A percentile compares a stretch with the other conserved stretches of the same genome.
Evolutionary conservation across 2,329 filamentous ascomycete genomes (phyloP).

Genomic region (Hymenoscyphus infarciens): DNA sequence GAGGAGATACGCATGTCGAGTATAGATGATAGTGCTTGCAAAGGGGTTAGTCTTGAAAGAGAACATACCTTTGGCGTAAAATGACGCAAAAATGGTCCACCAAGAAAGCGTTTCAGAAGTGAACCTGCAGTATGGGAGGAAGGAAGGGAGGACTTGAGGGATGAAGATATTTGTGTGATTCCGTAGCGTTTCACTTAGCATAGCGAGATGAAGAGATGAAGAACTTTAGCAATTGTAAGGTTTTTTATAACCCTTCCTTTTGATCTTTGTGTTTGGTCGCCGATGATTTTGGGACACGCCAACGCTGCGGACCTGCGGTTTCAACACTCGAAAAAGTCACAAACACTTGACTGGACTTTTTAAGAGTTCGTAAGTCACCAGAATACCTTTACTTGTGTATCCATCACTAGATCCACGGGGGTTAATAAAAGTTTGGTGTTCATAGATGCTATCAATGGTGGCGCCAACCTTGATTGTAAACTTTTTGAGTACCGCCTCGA

Average conservation of each 20-base stretch:
- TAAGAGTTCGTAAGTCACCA: too few relatives aligned
- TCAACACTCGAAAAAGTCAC: too few relatives aligned
- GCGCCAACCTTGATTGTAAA: too few relatives aligned
- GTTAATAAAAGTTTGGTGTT: too few relatives aligned
- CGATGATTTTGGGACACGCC: background rate
- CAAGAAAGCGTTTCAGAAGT: background rate
- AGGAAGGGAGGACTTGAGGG: background rate
- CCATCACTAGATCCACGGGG: too few relatives aligned
- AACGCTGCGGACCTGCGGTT: too few relatives aligned
- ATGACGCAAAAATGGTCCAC: background rate
- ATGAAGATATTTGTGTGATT: background rate
- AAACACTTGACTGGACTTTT: too few relatives aligned
- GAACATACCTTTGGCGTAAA: background rate
- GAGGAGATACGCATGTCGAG: background rate
- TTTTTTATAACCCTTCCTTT: background rate
- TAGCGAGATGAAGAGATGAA: background rate
- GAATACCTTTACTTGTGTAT: too few relatives aligned
- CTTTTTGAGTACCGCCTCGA: too few relatives aligned
- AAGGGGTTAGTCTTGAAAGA: background rate
- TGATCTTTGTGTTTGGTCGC: background rate
- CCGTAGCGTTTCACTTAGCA: background rate
- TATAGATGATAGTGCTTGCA: background rate
- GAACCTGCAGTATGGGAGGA: background rate
- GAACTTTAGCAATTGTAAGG: background rate
- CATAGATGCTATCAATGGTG: too few relatives aligned